Base-by-base conservation (phyloP, 1,139 yeast species). In the Candida sp. region DNA sequence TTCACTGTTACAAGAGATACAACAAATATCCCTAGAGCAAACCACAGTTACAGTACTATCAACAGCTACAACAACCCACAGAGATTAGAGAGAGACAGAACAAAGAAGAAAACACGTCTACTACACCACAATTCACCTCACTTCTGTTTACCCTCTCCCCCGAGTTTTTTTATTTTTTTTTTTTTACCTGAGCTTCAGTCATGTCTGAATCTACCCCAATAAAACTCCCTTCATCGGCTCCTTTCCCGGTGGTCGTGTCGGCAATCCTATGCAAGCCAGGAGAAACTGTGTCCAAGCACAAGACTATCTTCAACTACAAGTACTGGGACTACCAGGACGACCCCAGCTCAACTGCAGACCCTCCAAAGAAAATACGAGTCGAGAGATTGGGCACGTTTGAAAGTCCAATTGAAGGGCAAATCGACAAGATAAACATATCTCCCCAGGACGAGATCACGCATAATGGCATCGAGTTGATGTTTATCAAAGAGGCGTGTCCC, bases 401-500 rank as follows among this genome's bases (percentile, higher is more conserved):
- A 65, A 80, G 88, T 39, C 98, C 98, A 1, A 80, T 91, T 34
- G 89, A 84, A 54, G 99, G 99, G 0, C 74, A 75, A 35, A 69
- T 93, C 3, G 69, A 73, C 17, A 63, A 72, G 12, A 72, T 92
- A 58, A 64, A 72, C 35, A 79, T 90, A 5, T 64, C 68, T 4
- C 74, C 75, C 1, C 86, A 89, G 42, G 90, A 89, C 56, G 85
- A 83, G 56, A 75, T 93, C 7, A 72, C 74, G 25, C 81, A 81
- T 54, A 60, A 77, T 26, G 80, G 78, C 5, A 73, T 77, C 5
- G 73, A 71, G 4, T 71, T 92, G 28, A 80, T 86, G 39, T 71
- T 77, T 44, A 78, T 94, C 12, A 68, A 75, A 44, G 98, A 96
- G 64, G 93, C 96, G 0, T 94, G 99, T 63, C 80, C 91, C 8